phyloP scores from a whole-genome alignment of 192 early-diverging fungal species.

The Neocallimastix lanati region DNA sequence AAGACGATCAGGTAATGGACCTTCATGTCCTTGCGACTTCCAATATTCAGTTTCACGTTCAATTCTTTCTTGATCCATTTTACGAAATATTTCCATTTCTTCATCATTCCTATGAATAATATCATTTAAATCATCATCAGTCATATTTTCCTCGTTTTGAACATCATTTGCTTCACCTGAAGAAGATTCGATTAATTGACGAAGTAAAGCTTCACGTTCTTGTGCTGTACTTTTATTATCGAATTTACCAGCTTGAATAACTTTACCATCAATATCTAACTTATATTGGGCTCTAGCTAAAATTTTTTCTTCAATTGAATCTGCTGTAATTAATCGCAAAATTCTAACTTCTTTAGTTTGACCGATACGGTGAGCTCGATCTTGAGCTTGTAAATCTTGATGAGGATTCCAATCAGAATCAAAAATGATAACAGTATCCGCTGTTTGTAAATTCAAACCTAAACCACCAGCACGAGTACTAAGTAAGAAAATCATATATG shows the following conservation, averaged over 20 bases:
- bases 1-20: conserved; percentile 52
- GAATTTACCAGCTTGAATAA: conserved; percentile 99
- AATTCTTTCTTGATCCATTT: conserved; percentile 56
- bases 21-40: conserved; percentile 29
- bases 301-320: conserved; percentile 77
- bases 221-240: conserved; percentile 86
- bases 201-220: conserved; percentile 76
- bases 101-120: conserved; percentile 73
- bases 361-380: conserved; percentile 65
- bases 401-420: conserved; percentile 82
- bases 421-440: conserved; percentile 74
- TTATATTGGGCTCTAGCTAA: conserved; percentile 77
- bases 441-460: conserved; percentile 74
- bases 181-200: conserved; percentile 18
- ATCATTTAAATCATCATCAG: conserved; percentile 83
- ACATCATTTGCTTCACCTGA: conserved; percentile 36
- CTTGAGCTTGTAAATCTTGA: conserved; percentile 71
- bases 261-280: conserved; percentile 76
- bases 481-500: conserved; percentile 63
- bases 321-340: conserved; percentile 54
- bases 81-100: conserved; percentile 51
- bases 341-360: conserved; percentile 70
- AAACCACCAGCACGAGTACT: conserved; percentile 74
- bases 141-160: conserved; percentile 48
- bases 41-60: conserved; percentile 28